Evolutionary conservation across 768 basidiomycete genomes (phyloP), one percentile per base, ranked within the genome.

Genomic region (Auriscalpium microsporum): DNA sequence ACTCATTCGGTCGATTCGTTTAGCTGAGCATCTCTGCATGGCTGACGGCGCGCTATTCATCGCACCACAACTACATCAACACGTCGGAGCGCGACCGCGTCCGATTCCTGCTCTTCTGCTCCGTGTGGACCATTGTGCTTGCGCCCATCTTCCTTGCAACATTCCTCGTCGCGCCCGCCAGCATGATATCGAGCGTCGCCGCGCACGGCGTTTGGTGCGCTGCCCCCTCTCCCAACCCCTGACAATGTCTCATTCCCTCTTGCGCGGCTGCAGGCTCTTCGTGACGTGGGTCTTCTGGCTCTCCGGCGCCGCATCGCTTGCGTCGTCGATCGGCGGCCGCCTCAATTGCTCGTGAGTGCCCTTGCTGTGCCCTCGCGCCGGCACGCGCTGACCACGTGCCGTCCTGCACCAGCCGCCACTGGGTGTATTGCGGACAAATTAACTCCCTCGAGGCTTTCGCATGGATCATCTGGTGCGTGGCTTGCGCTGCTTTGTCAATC

Each of bases 21-120:
- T 58, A 89, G 86, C 74, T 89, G 62, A 72, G 81, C 23, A 80
- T 89, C 58, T 75, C 90, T 4, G 83, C 87, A 5, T 92, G 85
- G 81, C 74, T 93, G 45, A 77, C 78, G 8, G 71, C 82, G 13
- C 75, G 71, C 45, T 91, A 80, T 72, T 81, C 84, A 67, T 54
- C 68, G 33, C 72, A 76, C 58, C 73, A 80, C 68, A 75, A 86
- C 72, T 79, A 72, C 64, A 72, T 71, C 52, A 77, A 65, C 56
- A 56, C 59, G 10, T 65, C 72, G 35, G 77, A 83, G 59, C 80
- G 80, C 45, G 80, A 84, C 63, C 79, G 85, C 48, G 55, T 57
- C 8, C 49, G 48, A 23, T 62, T 57, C 54, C 58, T 62, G 47
- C 61, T 62, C 2, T 62, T 62, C 48, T 60, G 58, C 56, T 62